Base-by-base conservation (phyloP, 192 early-diverging fungal genomes). In the Coemansia aciculifera region DNA sequence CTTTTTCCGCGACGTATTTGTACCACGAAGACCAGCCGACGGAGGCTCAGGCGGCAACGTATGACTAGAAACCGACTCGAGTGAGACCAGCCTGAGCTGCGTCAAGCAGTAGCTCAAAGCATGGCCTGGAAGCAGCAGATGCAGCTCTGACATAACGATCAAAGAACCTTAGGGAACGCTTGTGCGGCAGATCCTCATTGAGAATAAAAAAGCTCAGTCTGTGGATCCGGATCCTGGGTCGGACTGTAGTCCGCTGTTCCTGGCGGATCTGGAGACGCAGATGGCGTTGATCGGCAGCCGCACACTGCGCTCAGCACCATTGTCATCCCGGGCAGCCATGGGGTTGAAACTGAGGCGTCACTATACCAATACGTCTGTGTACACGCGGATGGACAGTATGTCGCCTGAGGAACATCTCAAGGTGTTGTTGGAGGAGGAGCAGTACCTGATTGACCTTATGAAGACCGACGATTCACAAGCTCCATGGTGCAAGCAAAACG, bases 11-110 rank as follows among this genome's bases (percentile, higher is more conserved):
- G 90, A 91, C 70, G 87, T 87, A 60, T 88, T 85, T 51, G 75
- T 89, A 7, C 89, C 93, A 0, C 87, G 87, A 46, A 94, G 93
- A 0, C 94, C 94, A 12, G 93, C 96, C 12, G 90, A 90, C 72
- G 97, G 97, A 31, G 97, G 96, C 0, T 71, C 85, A 15, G 97
- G 97, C 19, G 97, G 95, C 5, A 74, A 86, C 72, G 91, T 96
- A 13, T 90, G 87, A 62, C 83, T 99, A 59, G 83, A 85, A 32
- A 91, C 89, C 0, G 88, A 87, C 21, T 77, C 86, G 34, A 89
- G 91, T 69, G 87, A 91, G 64, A 93, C 92, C 5, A 93, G 90
- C 3, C 83, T 99, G n/a, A 88, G 86, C 62, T 89, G 88, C 42
- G 74, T 97, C 42, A 85, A 85, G 40, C 87, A 87, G 54, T 71